phyloP scores from a whole-genome alignment of 202 grass and related monocot genomes.

The Hordeum pubiflorum region DNA sequence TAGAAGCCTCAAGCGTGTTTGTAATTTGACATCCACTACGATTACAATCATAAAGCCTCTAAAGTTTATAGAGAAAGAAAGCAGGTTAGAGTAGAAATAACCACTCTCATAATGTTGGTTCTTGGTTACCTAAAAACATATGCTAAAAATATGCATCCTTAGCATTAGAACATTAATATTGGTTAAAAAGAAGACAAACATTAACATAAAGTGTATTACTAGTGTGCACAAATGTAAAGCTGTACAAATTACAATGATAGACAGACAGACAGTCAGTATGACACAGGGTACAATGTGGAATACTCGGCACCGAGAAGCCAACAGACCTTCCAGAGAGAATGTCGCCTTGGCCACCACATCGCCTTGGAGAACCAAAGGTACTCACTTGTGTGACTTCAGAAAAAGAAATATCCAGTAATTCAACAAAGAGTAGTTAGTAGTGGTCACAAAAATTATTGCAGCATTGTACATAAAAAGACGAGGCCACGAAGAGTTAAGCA shows the following conservation, averaged over 20 bases:
- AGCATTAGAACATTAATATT: not conserved
- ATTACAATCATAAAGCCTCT: not conserved
- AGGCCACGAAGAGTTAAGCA: not conserved
- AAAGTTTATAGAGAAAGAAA: not conserved
- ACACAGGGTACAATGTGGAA: not conserved
- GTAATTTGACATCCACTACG: not conserved
- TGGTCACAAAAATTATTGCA: not conserved
- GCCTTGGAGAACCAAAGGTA: constrained; percentile 80
- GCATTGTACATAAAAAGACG: not conserved
- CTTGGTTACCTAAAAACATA: not conserved
- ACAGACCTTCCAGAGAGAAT: constrained; percentile 90
- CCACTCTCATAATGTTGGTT: not conserved
- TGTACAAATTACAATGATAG: not conserved
- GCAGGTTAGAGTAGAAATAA: not conserved
- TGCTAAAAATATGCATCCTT: not conserved
- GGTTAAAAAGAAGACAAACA: not conserved
- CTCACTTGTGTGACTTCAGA: constrained; percentile 72
- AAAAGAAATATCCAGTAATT: constrained; percentile 14
- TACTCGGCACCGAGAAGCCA: not conserved
- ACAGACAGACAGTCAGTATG: not conserved
- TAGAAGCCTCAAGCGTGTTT: not conserved
- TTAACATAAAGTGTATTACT: not conserved
- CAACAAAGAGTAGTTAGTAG: not conserved
- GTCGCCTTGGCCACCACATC: constrained; percentile 96
- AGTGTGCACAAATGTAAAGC: not conserved